phyloP scores from a whole-genome alignment of 805 yeast genomes.

The Suhomyces sp. region DNA sequence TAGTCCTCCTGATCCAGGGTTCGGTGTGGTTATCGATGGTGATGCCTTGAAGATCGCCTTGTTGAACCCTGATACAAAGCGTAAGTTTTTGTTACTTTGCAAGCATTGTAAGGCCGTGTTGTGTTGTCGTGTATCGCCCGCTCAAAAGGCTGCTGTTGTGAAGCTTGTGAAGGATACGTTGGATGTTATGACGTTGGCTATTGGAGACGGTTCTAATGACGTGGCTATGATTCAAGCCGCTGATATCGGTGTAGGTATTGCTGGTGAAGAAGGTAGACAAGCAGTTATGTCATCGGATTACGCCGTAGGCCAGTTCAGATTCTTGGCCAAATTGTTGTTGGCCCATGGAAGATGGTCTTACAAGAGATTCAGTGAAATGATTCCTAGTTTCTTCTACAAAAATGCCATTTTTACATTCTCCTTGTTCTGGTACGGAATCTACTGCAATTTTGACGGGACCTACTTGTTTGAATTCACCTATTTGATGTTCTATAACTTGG shows the following conservation, averaged over 20 bases:
- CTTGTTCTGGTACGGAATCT: slow-evolving; percentile 74
- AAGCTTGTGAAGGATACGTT: slow-evolving; percentile 59
- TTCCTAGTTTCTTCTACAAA: slow-evolving; percentile 75
- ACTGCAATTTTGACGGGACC: slow-evolving; percentile 67
- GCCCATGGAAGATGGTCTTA: slow-evolving; percentile 88
- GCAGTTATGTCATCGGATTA: slow-evolving; percentile 87
- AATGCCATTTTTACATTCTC: slow-evolving; percentile 72
- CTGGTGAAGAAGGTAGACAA: slow-evolving; percentile 84
- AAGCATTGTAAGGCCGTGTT: slow-evolving; percentile 76
- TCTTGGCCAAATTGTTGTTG: slow-evolving; percentile 57
- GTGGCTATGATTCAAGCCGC: slow-evolving; percentile 89
- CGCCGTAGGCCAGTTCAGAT: slow-evolving; percentile 78
- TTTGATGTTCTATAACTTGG: slow-evolving; percentile 74
- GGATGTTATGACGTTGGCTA: slow-evolving; percentile 73
- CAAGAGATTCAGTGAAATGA: slow-evolving; percentile 70
- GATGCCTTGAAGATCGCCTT: slow-evolving; percentile 52
- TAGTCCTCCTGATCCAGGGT: slow-evolving; percentile 54
- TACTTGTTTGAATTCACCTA: slow-evolving; percentile 76
- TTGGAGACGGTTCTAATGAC: slow-evolving; percentile 86
- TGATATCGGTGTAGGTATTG: slow-evolving; percentile 81
- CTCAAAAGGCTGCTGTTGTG: slow-evolving; percentile 78
- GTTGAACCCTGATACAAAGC: slow-evolving; percentile 27
- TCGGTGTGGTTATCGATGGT: slow-evolving; percentile 71
- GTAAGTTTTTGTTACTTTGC: slow-evolving; percentile 65
- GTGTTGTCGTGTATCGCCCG: slow-evolving; percentile 82